Percentiles rank a stretch among this genome's conserved stretches.
These are phyloP conservation scores for Entonaema liquescens DNA, from an alignment of 495 filamentous ascomycete genomes.

Conservation along the genomic window DNA sequence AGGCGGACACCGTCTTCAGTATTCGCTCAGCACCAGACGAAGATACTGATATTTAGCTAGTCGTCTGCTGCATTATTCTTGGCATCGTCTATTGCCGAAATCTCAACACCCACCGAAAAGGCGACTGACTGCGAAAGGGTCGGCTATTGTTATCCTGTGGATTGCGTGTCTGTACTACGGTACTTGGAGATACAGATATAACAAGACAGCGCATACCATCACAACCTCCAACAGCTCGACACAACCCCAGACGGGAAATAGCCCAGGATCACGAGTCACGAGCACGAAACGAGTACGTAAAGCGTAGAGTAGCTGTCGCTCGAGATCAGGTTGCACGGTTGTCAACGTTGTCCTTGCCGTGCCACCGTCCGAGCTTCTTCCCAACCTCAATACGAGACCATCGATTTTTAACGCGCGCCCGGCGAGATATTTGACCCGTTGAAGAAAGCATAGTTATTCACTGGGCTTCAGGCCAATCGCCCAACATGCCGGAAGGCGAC, in stretches of 20 bases:
- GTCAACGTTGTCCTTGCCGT: slow-evolving; percentile 21
- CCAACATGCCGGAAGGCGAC: slow-evolving; percentile 54
- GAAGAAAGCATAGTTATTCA: slow-evolving; percentile 1
- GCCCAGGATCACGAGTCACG: slow-evolving; percentile 27
- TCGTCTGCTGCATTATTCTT: slow-evolving; percentile 24
- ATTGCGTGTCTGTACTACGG: slow-evolving; percentile 38
- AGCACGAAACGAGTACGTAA: slow-evolving; percentile 39
- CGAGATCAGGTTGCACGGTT: slow-evolving; percentile 32
- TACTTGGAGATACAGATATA: slow-evolving; percentile 35
- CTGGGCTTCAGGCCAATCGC: slow-evolving; percentile 34
- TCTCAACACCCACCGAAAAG: slow-evolving; percentile 29
- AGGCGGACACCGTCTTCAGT: slow-evolving; percentile 34
- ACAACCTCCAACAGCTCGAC: slow-evolving; percentile 25
- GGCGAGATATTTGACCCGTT: slow-evolving; percentile 17
- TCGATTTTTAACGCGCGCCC: slow-evolving; percentile 32
- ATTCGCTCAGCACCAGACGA: slow-evolving; percentile 16
- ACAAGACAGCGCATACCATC: slow-evolving; percentile 35
- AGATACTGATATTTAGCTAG: slow-evolving; percentile 7
- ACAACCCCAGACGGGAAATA: slow-evolving; percentile 30
- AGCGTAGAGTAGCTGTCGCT: slow-evolving; percentile 29
- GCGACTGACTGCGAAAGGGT: slow-evolving; percentile 25
- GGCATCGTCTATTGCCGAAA: slow-evolving; percentile 34
- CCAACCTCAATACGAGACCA: slow-evolving; percentile 15
- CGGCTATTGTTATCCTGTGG: slow-evolving; percentile 33
- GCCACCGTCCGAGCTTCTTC: slow-evolving; percentile 19